Evolutionary conservation across 768 basidiomycete genomes (phyloP), one percentile per base, ranked within the genome.

Genomic region (Leucogyrophana mollusca): DNA sequence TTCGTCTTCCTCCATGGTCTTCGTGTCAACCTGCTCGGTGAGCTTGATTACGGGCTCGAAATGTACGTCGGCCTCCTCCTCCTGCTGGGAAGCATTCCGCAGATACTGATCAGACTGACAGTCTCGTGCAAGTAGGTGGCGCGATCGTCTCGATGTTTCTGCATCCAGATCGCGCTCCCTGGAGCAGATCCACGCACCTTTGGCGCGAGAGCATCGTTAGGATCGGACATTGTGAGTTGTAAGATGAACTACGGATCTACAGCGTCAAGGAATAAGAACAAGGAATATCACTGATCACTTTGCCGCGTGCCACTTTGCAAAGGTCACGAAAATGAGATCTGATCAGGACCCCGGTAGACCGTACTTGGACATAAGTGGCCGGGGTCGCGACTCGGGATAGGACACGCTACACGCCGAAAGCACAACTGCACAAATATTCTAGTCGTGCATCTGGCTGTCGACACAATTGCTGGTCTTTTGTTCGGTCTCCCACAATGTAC

Each of bases 1-100:
- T 68, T 99, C 96, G 56, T 95, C 85, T 65, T 98, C 96, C 68
- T 99, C 96, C 62, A 78, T 73, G 6, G 95, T 98, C 82, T 94
- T 94, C 46, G 85, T 87, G 65, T 94, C 90, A 52, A 99, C 90
- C 65, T 91, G 85, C 69, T 99, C 89, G 7, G 93, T 95, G 69
- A 98, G 89, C 71, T 83, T 90, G 74, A 96, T 87, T 50, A 98
- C 90, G 41, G 96, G 96, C 71, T 96, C 94, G 69, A 93, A 98
- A 57, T 94, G 89, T 56, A 81, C 79, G 69, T 95, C 92, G 71
- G 76, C 60, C 69, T 94, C 90, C 67, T 95, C 93, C 50, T 82
- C 78, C 58, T 73, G 60, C 58, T 58, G 39, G 50, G 52, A 55
- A 52, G 34, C 50, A 45, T 18, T 56, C 35, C 35, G 51, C 47